A percentile compares a stretch with the other conserved stretches of the same genome.
Evolutionary conservation across 1,284 basidiomycete species (phyloP).

Genomic region (Trichosporon asahii): DNA sequence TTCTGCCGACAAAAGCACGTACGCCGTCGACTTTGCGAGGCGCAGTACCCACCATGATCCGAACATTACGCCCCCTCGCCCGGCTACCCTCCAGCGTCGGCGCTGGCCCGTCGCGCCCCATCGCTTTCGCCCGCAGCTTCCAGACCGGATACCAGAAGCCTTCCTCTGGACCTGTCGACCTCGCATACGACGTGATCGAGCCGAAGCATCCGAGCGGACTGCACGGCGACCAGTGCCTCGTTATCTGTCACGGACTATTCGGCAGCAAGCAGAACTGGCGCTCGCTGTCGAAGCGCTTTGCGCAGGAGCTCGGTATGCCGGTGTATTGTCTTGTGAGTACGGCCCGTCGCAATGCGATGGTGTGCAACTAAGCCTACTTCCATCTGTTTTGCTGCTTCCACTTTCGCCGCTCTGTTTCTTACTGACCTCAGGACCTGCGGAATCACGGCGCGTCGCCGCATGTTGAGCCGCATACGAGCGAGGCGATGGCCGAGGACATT

Average conservation of each 20-base stretch:
- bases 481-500: conserved; percentile 53
- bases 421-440: conserved; percentile 54
- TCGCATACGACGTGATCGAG: conserved; percentile 45
- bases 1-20: neutral
- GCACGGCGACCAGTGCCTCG: conserved; percentile 44
- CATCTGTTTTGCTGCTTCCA: too few species aligned
- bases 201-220: conserved; percentile 12
- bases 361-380: too few species aligned
- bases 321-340: conserved; percentile 55
- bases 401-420: too few species aligned
- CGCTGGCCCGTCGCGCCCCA: neutral
- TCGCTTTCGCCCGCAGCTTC: neutral
- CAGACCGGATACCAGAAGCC: conserved; percentile 7
- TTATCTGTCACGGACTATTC: conserved; percentile 56
- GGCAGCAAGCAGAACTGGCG: conserved; percentile 62
- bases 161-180: conserved; percentile 32
- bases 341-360: neutral
- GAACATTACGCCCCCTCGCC: neutral
- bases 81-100: neutral
- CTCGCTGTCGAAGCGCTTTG: conserved; percentile 55
- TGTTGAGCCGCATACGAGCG: conserved; percentile 54
- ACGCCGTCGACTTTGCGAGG: neutral
- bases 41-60: neutral
- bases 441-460: conserved; percentile 59
- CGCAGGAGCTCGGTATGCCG: conserved; percentile 52